Percentiles rank a stretch among this genome's conserved stretches.
phyloP scores from a whole-genome alignment of 305 asterid genomes.

The Fraxinus ornus region DNA sequence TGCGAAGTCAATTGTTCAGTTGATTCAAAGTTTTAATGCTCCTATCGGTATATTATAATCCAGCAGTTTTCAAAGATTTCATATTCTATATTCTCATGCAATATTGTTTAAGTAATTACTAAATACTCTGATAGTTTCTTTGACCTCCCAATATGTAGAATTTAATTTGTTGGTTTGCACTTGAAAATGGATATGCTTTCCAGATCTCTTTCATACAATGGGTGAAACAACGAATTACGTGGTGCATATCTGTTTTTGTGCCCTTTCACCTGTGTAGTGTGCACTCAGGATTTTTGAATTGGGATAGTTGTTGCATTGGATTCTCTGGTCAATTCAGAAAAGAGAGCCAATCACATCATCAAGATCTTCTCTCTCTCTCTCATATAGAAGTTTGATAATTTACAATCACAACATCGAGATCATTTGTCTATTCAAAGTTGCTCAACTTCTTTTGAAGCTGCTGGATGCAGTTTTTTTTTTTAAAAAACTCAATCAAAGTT shows the following conservation, averaged over 20 bases:
- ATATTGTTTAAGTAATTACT: not conserved
- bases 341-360: not conserved
- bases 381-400: not conserved
- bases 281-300: not conserved
- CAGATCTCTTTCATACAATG: not conserved
- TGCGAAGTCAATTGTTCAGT: slow-evolving; percentile 67
- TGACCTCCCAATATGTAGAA: not conserved
- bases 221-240: not conserved
- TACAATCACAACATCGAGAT: not conserved
- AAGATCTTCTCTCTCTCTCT: not conserved
- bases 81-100: not conserved
- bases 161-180: not conserved
- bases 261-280: not conserved
- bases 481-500: not conserved
- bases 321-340: not conserved
- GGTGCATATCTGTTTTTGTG: not conserved
- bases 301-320: not conserved
- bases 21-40: slow-evolving; percentile 73
- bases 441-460: slow-evolving; percentile 18
- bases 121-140: not conserved
- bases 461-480: not conserved
- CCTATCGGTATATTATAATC: slow-evolving; percentile 54
- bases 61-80: not conserved
- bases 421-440: slow-evolving; percentile 2
- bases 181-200: not conserved